A percentile compares a stretch with the other conserved stretches of the same genome.
Evolutionary conservation across 768 basidiomycete species (phyloP).

Genomic region (Nidularia pulvinata): DNA sequence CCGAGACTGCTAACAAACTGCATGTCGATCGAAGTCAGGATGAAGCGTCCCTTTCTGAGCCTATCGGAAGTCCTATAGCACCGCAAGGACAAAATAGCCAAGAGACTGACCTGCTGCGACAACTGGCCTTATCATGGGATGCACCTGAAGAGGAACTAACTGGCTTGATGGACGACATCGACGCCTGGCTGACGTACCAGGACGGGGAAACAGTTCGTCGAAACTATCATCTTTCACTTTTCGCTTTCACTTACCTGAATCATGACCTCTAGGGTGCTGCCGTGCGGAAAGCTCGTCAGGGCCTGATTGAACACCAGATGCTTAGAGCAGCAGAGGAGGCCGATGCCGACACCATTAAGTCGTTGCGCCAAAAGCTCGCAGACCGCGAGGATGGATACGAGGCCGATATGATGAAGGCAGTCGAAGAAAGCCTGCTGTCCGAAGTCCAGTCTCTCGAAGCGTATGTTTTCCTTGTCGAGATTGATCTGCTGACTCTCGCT

Average conservation of each 20-base stretch:
- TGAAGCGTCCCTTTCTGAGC: neutral
- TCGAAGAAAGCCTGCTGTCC: neutral
- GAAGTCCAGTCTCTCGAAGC: no score
- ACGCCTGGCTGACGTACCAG: neutral
- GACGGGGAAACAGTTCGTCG: neutral
- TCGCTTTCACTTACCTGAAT: neutral
- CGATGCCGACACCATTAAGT: no score
- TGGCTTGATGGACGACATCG: neutral
- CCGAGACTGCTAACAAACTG: constrained; percentile 14
- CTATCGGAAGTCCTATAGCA: neutral
- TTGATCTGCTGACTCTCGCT: no score
- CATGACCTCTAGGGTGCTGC: neutral
- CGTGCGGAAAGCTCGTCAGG: no score
- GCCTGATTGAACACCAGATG: no score
- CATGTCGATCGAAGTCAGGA: neutral
- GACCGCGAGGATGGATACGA: neutral
- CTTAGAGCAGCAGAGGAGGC: no score
- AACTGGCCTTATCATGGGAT: neutral
- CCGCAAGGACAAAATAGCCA: neutral
- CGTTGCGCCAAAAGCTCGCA: neutral
- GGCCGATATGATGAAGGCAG: neutral
- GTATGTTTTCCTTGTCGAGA: no score
- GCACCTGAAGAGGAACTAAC: neutral
- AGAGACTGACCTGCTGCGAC: neutral
- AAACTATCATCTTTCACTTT: neutral